phyloP scores from a whole-genome alignment of 192 early-diverging fungal species.

The Nowakowskiella sp. region DNA sequence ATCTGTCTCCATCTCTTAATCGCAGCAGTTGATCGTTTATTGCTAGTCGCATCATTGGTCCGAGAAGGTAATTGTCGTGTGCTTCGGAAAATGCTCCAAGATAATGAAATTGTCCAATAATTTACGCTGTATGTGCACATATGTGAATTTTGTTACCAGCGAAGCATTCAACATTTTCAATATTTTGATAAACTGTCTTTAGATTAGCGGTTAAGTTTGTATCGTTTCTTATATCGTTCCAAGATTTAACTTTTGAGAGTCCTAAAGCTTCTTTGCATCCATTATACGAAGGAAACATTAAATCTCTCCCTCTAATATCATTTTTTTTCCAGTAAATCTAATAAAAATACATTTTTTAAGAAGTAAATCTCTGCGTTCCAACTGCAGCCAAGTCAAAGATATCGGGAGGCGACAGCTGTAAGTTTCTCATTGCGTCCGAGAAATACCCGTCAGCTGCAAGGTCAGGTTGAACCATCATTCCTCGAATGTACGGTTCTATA shows the following conservation, averaged over 20 bases:
- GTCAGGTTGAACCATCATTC: slow-evolving; percentile 23
- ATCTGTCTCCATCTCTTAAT: slow-evolving; percentile 39
- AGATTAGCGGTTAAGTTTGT: slow-evolving; percentile 10
- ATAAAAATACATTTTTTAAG: slow-evolving; percentile 1
- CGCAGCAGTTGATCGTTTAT: slow-evolving; percentile 35
- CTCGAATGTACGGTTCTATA: slow-evolving; percentile 23
- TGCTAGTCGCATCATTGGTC: slow-evolving; percentile 22
- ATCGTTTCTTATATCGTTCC: slow-evolving; percentile 32
- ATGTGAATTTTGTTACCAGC: slow-evolving; percentile 15
- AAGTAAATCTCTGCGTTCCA: slow-evolving; percentile 24
- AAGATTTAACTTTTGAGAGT: slow-evolving; percentile 5
- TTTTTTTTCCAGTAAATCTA: too few relatives aligned
- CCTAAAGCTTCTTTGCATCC: slow-evolving; percentile 7
- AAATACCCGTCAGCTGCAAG: slow-evolving; percentile 15
- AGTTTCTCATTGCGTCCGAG: slow-evolving; percentile 18
- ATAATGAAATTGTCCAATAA: neutral
- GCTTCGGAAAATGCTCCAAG: slow-evolving; percentile 22
- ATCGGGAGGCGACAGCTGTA: slow-evolving; percentile 4
- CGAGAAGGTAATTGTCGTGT: slow-evolving; percentile 10
- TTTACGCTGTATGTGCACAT: neutral
- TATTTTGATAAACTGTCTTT: slow-evolving; percentile 14
- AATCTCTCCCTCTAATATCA: slow-evolving; percentile 21
- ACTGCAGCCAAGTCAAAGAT: slow-evolving; percentile 24
- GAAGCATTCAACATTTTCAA: slow-evolving; percentile 28
- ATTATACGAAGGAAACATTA: slow-evolving; percentile 28